Evolutionary conservation across 345 rosid genomes (phyloP).

Genomic region (Lenwebbia sp.): DNA sequence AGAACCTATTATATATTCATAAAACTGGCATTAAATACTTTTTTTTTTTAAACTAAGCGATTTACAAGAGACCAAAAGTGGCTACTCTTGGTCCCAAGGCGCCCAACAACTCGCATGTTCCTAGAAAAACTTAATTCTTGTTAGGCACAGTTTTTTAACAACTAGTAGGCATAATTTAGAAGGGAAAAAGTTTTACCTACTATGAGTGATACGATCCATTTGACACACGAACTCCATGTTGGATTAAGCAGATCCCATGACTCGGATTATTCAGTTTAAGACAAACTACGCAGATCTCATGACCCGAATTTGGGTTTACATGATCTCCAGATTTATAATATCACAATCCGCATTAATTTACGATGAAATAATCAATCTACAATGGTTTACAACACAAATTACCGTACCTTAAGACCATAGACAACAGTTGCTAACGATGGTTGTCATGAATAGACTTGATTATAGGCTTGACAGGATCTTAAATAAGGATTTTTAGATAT

Average conservation of each 20-base stretch:
- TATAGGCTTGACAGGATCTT: accelerated
- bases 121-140: background rate
- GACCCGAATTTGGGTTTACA: no score
- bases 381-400: background rate
- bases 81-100: background rate
- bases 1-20: background rate
- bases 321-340: background rate
- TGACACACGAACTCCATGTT: background rate
- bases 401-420: background rate
- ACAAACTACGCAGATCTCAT: background rate
- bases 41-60: background rate
- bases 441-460: background rate
- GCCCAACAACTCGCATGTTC: background rate
- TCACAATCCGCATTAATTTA: background rate
- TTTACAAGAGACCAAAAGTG: background rate
- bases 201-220: background rate
- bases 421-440: background rate
- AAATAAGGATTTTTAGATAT: background rate
- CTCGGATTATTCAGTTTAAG: background rate
- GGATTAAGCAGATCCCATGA: background rate
- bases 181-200: background rate
- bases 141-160: background rate
- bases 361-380: background rate
- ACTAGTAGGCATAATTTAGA: background rate
- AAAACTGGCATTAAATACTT: background rate